Evolutionary conservation across 2,329 filamentous ascomycete species (phyloP).

Genomic region (Helicocarpus griseus): DNA sequence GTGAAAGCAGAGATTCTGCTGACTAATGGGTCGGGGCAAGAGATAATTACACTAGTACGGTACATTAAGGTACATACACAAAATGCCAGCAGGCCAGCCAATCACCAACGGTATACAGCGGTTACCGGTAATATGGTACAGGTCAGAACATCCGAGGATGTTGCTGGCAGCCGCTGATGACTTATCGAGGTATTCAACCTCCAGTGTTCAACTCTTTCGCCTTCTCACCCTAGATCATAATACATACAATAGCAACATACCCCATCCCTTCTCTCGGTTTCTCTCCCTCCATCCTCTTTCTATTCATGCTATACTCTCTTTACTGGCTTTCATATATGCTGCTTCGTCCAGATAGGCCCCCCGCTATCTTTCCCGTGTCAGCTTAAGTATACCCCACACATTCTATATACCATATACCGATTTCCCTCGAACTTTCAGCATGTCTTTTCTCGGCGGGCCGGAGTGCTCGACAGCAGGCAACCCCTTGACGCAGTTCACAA

Average conservation of each 20-base stretch:
- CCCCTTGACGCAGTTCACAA: constrained; percentile 92
- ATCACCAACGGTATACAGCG: not conserved
- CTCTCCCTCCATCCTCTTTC: not conserved
- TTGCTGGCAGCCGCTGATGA: not conserved
- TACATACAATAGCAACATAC: not conserved
- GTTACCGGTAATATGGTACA: not conserved
- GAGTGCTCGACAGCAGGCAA: constrained; percentile 96
- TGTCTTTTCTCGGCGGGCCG: constrained; percentile 93
- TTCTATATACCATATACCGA: not conserved
- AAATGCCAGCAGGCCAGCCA: not conserved
- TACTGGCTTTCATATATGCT: not conserved
- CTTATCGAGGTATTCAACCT: not conserved
- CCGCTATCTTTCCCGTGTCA: not conserved
- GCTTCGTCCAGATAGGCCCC: not conserved
- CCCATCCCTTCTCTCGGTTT: not conserved
- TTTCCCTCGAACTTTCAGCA: constrained; percentile 32
- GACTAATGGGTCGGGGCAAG: not conserved
- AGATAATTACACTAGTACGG: not conserved
- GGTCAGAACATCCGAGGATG: not conserved
- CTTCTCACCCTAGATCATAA: not conserved
- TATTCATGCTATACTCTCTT: not conserved
- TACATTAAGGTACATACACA: not conserved
- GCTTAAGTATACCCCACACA: not conserved
- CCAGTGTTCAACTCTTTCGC: not conserved
- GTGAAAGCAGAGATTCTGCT: not conserved